Percentiles rank a stretch among this genome's conserved stretches.
phyloP scores from a whole-genome alignment of 495 filamentous ascomycete genomes.

The Elasticomyces elasticus region DNA sequence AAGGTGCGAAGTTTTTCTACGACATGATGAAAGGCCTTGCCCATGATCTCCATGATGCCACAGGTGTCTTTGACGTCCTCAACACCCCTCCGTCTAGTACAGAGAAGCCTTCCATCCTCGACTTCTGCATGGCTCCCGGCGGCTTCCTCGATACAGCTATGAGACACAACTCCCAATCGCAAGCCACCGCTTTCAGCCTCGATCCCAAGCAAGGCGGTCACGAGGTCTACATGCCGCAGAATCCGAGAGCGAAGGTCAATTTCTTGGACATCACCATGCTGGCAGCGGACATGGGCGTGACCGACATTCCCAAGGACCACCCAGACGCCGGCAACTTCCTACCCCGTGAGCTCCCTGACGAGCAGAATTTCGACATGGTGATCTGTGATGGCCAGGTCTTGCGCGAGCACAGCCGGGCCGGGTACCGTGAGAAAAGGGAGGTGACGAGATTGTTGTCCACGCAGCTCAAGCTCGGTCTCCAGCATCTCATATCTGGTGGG shows the following conservation, averaged over 20 bases:
- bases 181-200: slow-evolving; percentile 37
- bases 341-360: slow-evolving; percentile 22
- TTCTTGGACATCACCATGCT: slow-evolving; percentile 48
- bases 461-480: slow-evolving; percentile 42
- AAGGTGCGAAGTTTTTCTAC: slow-evolving; percentile 21
- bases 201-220: slow-evolving; percentile 36
- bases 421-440: slow-evolving; percentile 38
- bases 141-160: slow-evolving; percentile 37
- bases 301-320: slow-evolving; percentile 35
- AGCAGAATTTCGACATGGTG: slow-evolving; percentile 40
- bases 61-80: slow-evolving; percentile 21
- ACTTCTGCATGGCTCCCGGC: slow-evolving; percentile 52
- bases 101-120: slow-evolving; percentile 32
- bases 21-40: slow-evolving; percentile 33
- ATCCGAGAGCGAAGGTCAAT: slow-evolving; percentile 13
- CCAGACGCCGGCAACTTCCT: slow-evolving; percentile 38
- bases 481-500: slow-evolving; percentile 37
- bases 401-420: slow-evolving; percentile 36
- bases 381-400: slow-evolving; percentile 51
- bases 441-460: slow-evolving; percentile 32
- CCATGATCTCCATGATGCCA: slow-evolving; percentile 26
- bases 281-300: slow-evolving; percentile 40
- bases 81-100: not conserved
- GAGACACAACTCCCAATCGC: slow-evolving; percentile 30
- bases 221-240: slow-evolving; percentile 29